A percentile compares a stretch with the other conserved stretches of the same genome.
Conservation (phyloP, 345 rosid species). For the Eucalyptus tenuipes region DNA sequence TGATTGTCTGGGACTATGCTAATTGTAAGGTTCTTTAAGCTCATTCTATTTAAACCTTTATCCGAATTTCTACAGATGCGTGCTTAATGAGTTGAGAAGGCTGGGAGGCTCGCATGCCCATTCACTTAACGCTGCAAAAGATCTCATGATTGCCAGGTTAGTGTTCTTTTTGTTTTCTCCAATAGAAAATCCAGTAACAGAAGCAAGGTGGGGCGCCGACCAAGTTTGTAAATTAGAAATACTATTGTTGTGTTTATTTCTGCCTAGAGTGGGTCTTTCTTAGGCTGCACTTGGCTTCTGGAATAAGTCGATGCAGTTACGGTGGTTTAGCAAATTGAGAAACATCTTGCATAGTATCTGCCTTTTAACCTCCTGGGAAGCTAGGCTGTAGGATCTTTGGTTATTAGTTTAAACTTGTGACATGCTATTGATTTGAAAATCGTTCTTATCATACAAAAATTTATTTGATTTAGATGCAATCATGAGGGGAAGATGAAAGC, state of each 20-base stretch:
- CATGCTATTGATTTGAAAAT: background rate
- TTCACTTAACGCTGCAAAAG: conserved; percentile 43
- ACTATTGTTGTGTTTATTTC: background rate
- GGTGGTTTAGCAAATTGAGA: background rate
- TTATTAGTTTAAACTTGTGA: background rate
- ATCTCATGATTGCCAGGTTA: conserved; percentile 59
- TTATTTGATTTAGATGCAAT: conserved; percentile 49
- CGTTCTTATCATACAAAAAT: background rate
- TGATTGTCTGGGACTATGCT: background rate
- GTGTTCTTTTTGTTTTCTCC: background rate
- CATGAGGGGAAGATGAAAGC: conserved; percentile 57
- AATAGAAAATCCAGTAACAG: accelerated
- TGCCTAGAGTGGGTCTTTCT: background rate
- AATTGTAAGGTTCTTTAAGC: background rate
- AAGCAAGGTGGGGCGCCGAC: background rate
- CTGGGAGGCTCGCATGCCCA: conserved; percentile 49
- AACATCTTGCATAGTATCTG: background rate
- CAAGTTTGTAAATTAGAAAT: background rate
- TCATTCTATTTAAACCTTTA: background rate
- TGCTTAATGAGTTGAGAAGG: conserved; percentile 57
- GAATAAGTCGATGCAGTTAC: background rate
- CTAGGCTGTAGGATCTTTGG: background rate
- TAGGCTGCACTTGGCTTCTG: background rate
- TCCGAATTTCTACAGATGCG: conserved; percentile 31
- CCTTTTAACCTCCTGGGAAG: background rate